These are phyloP conservation scores for Tremella yokohamensis DNA, from an alignment of 768 basidiomycete species.

Conservation along the genomic window DNA sequence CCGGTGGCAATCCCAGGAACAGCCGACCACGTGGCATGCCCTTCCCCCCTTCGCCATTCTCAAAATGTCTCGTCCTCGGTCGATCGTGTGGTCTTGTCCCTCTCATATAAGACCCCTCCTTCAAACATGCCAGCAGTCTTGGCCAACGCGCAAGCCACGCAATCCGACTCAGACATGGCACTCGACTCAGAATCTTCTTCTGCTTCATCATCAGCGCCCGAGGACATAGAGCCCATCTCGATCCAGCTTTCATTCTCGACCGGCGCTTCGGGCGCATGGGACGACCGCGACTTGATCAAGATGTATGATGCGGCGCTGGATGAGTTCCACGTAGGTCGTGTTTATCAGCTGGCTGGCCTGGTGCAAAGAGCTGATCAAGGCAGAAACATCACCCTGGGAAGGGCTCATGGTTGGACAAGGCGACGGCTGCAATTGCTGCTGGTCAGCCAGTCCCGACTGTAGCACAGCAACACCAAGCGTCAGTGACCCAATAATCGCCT, in stretches of 20 bases:
- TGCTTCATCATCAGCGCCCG: not conserved
- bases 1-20: slow-evolving; percentile 1
- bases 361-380: not conserved
- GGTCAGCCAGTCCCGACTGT: slow-evolving; percentile 37
- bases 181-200: not conserved
- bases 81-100: not conserved
- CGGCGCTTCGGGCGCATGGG: slow-evolving; percentile 34
- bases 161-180: not conserved
- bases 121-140: not conserved
- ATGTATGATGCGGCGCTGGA: slow-evolving; percentile 46
- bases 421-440: slow-evolving; percentile 40
- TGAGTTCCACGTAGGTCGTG: slow-evolving; percentile 42
- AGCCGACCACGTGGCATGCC: slow-evolving; percentile 3
- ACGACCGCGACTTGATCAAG: slow-evolving; percentile 46
- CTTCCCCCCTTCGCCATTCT: not conserved
- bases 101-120: not conserved
- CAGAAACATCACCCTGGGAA: slow-evolving; percentile 46
- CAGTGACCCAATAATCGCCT: slow-evolving; percentile 7
- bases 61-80: slow-evolving; percentile 1
- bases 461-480: slow-evolving; percentile 27
- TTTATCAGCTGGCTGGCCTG: not conserved
- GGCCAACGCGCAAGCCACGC: not conserved
- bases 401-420: slow-evolving; percentile 48
- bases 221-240: not conserved
- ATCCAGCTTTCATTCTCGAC: slow-evolving; percentile 22